Evolutionary conservation across 2,329 filamentous ascomycete genomes (phyloP), one percentile per base, ranked within the genome.

Genomic region (Aspergillus quadrilineatus): DNA sequence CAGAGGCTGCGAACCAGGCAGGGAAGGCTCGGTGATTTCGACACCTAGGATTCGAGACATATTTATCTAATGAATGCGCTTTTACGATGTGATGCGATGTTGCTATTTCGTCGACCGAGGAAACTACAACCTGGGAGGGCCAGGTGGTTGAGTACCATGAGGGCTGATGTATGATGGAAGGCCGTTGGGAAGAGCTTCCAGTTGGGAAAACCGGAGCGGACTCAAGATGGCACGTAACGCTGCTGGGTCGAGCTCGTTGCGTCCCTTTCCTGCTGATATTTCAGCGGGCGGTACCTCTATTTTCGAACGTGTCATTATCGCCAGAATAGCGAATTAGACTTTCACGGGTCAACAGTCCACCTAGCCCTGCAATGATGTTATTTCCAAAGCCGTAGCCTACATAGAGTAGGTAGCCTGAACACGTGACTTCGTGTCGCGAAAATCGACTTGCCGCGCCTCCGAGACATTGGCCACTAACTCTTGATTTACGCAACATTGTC

Each of bases 1-100:
- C 58, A 77, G 79, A 81, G 65, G 79, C 79, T 51, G 76, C 78
- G 46, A 78, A 80, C 61, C 79, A 81, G 63, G 77, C 76, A 37
- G 73, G 74, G 50, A 81, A 81, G 63, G 76, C 73, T 50, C 77
- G 78, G 60, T 80, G 58, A 68, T 58, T 55, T 22, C 2, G 22
- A 22, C 22, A 22, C 22, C 22, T 22, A 22, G 22, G 22, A 22
- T 60, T 7, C n/a, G 39, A 42, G 39, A 42, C 14, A 6, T 42
- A 42, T 22, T 22, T 42, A 37, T 7, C 44, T 45, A 52, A 39
- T 52, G 28, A 58, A 53, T 56, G 17, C 52, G 17, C 29, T 57
- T 22, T 58, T 45, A 52, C 53, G 57, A 63, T 55, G 44, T 55
- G 57, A 63, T 55, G 37, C 56, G 57, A 62, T 58, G 37, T 56